Evolutionary conservation across 345 rosid genomes (phyloP), one percentile per base, ranked within the genome.

Genomic region (Draba incana): DNA sequence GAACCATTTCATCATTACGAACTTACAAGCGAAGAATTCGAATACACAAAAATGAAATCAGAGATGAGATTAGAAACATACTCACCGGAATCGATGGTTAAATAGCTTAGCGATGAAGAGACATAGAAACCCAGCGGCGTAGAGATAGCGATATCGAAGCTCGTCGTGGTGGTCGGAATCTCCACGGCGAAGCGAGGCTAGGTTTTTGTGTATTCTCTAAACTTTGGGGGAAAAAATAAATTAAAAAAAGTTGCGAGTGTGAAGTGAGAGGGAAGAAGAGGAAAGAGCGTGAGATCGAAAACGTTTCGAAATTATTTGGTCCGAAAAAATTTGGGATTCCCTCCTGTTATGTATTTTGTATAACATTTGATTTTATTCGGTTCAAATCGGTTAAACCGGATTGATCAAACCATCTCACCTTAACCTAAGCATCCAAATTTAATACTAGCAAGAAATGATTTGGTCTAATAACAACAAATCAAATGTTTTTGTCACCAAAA

Each of bases 211-310:
- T 15, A 31, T 16, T 14, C 28, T 27, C 15, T 35, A 3, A 42
- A 8, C 53, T 55, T 68, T 0, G 59, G 60, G 63, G 16, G 15
- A 12, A n/a, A 11, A 13, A 30, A 45, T 1, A 52, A 44, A 47
- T 4, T 2, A 25, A 10, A 45, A 33, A 35, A 66, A 9, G 48
- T 12, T 37, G 64, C 27, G 64, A 0, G 62, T 42, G 45, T 50
- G 66, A 63, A 55, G 48, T 44, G 30, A 65, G 79, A 64, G 79
- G 75, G 62, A 75, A 63, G 75, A 57, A 3, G 70, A 47, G 6
- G 69, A 47, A 62, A 37, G 74, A 6, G 41, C 65, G 20, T 61
- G 8, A 68, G 62, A 62, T 50, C 24, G 23, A 2, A 51, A 51
- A 5, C 20, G 20, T 20, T 20, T 20, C 20, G 20, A 20, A 20